These are phyloP conservation scores for Ogataea pignaliae DNA, from an alignment of 805 yeast genomes.

Conservation along the genomic window DNA sequence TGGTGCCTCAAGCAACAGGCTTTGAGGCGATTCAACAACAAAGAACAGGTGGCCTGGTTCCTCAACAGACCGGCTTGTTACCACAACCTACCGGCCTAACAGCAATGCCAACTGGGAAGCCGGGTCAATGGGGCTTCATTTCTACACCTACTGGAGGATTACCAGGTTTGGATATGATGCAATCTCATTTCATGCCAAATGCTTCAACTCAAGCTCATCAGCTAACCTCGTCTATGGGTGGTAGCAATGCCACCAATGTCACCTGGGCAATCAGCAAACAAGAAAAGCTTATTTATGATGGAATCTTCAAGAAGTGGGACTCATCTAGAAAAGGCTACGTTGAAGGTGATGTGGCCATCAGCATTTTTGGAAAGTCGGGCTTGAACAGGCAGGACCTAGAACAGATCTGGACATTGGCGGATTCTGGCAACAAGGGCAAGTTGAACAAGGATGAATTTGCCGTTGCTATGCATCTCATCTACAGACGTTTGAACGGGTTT, in stretches of 20 bases:
- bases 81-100: conserved; percentile 44
- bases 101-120: conserved; percentile 55
- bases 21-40: conserved; percentile 36
- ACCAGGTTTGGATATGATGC: conserved; percentile 66
- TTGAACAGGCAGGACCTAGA: conserved; percentile 81
- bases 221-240: conserved; percentile 29
- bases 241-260: conserved; percentile 42
- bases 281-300: conserved; percentile 82
- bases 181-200: conserved; percentile 62
- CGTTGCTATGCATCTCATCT: conserved; percentile 95
- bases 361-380: conserved; percentile 87
- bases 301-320: conserved; percentile 88
- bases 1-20: conserved; percentile 38
- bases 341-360: conserved; percentile 78
- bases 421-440: conserved; percentile 75
- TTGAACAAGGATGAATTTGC: conserved; percentile 89
- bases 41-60: conserved; percentile 26
- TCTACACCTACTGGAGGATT: conserved; percentile 65
- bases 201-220: conserved; percentile 25
- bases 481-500: conserved; percentile 82
- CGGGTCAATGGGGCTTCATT: conserved; percentile 80
- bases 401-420: conserved; percentile 86
- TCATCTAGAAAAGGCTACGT: conserved; percentile 59
- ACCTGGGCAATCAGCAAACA: conserved; percentile 83
- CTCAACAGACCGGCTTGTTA: conserved; percentile 30